phyloP scores from a whole-genome alignment of 192 early-diverging fungal genomes.

The Umbelopsis sp. region DNA sequence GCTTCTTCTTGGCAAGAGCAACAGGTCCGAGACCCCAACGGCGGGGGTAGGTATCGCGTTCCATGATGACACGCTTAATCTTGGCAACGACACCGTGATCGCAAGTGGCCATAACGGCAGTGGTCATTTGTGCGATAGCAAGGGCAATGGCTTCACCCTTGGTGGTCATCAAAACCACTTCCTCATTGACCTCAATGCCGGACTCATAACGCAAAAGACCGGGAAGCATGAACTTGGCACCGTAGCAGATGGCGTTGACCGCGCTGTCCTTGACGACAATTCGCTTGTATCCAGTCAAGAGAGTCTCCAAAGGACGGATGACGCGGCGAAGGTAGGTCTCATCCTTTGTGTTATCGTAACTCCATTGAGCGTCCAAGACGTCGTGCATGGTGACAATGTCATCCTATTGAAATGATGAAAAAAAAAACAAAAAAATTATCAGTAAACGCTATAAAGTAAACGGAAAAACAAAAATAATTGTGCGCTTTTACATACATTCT shows the following conservation, averaged over 20 bases:
- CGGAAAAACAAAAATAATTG: not conserved
- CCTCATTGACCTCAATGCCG: conserved; percentile 94
- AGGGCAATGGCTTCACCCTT: conserved; percentile 99
- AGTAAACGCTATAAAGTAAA: not conserved
- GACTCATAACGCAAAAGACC: conserved; percentile 95
- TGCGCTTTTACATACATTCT: conserved; percentile 59
- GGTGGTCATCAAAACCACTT: conserved; percentile 98
- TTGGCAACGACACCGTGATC: conserved; percentile 86
- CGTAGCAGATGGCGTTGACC: conserved; percentile 99
- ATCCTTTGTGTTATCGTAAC: conserved; percentile 97
- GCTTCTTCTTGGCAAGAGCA: conserved; percentile 96
- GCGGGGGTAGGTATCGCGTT: conserved; percentile 98
- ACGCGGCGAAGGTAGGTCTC: conserved; percentile 95
- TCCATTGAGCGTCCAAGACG: conserved; percentile 97
- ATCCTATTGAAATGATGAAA: conserved; percentile 53
- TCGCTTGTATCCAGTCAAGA: conserved; percentile 95
- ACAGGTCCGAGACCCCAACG: conserved; percentile 97
- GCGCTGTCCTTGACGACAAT: conserved; percentile 98
- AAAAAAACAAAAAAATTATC: not conserved
- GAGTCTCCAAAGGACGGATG: conserved; percentile 91
- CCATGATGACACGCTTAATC: conserved; percentile 99
- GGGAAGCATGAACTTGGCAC: conserved; percentile 98
- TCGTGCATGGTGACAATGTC: conserved; percentile 99
- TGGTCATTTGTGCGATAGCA: conserved; percentile 97
- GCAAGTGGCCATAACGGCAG: conserved; percentile 85